Evolutionary conservation across 495 filamentous ascomycete genomes (phyloP).

Genomic region (Monascus purpureus): DNA sequence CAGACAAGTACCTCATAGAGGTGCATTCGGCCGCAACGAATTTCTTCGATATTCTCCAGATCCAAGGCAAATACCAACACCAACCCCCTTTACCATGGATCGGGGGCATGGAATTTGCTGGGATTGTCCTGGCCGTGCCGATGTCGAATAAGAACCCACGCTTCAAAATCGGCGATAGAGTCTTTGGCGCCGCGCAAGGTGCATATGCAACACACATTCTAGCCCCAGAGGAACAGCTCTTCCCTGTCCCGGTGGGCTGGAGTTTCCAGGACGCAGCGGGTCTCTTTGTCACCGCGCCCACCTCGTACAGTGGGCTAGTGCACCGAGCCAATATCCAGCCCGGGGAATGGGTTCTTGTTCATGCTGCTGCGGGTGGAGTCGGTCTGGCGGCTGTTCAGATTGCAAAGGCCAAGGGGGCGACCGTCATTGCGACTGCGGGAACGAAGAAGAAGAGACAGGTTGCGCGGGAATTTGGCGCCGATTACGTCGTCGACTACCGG

Average conservation of each 20-base stretch:
- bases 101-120: conserved; percentile 75
- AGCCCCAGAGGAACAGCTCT: conserved; percentile 49
- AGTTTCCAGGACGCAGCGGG: conserved; percentile 74
- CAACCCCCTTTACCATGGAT: conserved; percentile 73
- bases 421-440: conserved; percentile 78
- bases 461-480: conserved; percentile 67
- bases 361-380: conserved; percentile 87
- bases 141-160: conserved; percentile 24
- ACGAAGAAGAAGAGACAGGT: conserved; percentile 64
- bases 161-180: conserved; percentile 63
- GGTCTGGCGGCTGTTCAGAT: conserved; percentile 87
- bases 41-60: conserved; percentile 91
- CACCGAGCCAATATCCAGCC: conserved; percentile 58
- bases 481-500: conserved; percentile 66
- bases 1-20: conserved; percentile 72
- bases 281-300: conserved; percentile 82
- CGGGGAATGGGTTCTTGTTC: conserved; percentile 80
- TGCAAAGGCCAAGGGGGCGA: conserved; percentile 81
- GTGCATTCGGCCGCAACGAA: conserved; percentile 83
- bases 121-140: conserved; percentile 55
- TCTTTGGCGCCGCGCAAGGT: conserved; percentile 81
- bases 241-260: conserved; percentile 69
- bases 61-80: conserved; percentile 63
- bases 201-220: conserved; percentile 68
- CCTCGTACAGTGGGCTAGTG: conserved; percentile 76